These are phyloP conservation scores for Cercospora nicotianae DNA, from an alignment of 2,329 filamentous ascomycete species.

Conservation along the genomic window DNA sequence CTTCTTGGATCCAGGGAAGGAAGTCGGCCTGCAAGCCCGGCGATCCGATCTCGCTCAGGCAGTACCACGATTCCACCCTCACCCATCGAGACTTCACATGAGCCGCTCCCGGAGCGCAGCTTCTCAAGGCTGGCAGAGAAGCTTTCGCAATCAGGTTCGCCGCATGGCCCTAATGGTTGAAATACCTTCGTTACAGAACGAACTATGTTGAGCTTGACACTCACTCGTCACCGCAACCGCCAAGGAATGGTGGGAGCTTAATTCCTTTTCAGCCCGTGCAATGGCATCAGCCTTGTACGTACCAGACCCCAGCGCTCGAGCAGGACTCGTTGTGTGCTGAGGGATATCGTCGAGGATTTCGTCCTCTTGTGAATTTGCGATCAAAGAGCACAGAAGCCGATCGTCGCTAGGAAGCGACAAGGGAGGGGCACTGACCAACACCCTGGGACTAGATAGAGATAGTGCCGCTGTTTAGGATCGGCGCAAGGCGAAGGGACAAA, in stretches of 20 bases:
- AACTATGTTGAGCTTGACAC: not conserved
- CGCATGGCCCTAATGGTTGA: conserved; percentile 8
- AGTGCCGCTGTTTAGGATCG: not conserved
- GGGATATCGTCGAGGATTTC: not conserved
- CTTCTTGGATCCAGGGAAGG: conserved; percentile 27
- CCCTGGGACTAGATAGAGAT: not conserved
- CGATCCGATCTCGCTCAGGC: conserved; percentile 19
- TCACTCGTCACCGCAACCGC: not conserved
- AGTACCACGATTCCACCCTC: conserved; percentile 28
- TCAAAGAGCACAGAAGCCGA: not conserved
- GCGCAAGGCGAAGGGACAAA: not conserved
- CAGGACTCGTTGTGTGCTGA: not conserved
- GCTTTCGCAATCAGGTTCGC: not conserved
- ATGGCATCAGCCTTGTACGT: not conserved
- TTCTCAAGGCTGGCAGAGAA: conserved; percentile 3
- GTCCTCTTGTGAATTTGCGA: not conserved
- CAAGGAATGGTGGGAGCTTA: not conserved
- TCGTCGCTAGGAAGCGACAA: not conserved
- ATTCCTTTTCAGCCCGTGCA: not conserved
- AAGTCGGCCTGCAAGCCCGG: conserved; percentile 24
- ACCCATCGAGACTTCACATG: conserved; percentile 7
- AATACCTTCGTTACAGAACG: not conserved
- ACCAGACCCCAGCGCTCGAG: not conserved
- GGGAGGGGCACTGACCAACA: not conserved
- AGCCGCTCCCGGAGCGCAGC: conserved; percentile 10